Evolutionary conservation across 2,329 filamentous ascomycete genomes (phyloP).

Genomic region (Fusarium nematophilum): DNA sequence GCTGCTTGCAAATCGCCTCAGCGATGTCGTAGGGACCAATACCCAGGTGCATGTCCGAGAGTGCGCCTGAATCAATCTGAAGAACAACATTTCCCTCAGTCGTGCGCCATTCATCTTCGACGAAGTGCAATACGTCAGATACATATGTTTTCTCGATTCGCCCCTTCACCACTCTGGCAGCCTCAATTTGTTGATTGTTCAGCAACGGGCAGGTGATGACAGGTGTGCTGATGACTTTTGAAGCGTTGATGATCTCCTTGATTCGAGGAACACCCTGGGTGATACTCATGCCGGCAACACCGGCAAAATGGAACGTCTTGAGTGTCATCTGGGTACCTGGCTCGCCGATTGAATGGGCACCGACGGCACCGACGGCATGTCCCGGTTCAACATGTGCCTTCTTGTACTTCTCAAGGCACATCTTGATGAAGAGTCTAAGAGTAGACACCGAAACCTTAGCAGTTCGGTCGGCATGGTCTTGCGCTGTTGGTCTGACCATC

Average conservation of each 20-base stretch:
- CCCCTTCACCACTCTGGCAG: constrained; percentile 90
- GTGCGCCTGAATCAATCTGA: constrained; percentile 81
- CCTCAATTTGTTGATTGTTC: constrained; percentile 78
- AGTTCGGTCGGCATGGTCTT: constrained; percentile 72
- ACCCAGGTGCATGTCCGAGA: constrained; percentile 85
- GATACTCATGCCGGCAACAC: constrained; percentile 99
- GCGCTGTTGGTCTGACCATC: constrained; percentile 38
- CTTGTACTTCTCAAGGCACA: constrained; percentile 91
- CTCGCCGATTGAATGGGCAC: constrained; percentile 97
- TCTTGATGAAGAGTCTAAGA: constrained; percentile 78
- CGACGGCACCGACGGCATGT: constrained; percentile 94
- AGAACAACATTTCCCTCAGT: constrained; percentile 82
- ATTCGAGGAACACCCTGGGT: constrained; percentile 99
- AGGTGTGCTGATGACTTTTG: constrained; percentile 91
- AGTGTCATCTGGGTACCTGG: constrained; percentile 99
- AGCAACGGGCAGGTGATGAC: constrained; percentile 89
- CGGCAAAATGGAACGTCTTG: constrained; percentile 99
- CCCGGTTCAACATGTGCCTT: constrained; percentile 93
- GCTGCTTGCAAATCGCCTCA: constrained; percentile 80
- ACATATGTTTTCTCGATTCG: constrained; percentile 96
- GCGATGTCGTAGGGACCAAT: constrained; percentile 80
- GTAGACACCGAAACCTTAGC: constrained; percentile 85
- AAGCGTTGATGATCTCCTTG: constrained; percentile 99
- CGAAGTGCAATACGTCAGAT: constrained; percentile 80
- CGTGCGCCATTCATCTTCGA: constrained; percentile 90